These are phyloP conservation scores for Rugonectria rugulosa DNA, from an alignment of 2,329 filamentous ascomycete species.

Conservation along the genomic window DNA sequence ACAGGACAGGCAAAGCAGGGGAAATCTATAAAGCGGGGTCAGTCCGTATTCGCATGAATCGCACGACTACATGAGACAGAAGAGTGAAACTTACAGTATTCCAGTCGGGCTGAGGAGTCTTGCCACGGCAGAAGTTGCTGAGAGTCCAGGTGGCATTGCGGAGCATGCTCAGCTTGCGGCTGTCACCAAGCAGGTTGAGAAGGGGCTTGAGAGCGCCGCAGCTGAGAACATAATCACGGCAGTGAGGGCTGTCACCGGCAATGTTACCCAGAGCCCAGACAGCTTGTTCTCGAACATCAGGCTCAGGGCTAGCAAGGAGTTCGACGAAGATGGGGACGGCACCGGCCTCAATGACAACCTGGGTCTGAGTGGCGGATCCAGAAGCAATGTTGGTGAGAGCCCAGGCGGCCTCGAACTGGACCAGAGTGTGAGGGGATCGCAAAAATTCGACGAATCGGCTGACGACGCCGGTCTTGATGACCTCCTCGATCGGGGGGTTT, in stretches of 20 bases:
- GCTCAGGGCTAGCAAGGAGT: conserved; percentile 92
- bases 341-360: conserved; percentile 98
- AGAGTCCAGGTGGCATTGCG: conserved; percentile 98
- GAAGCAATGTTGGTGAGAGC: conserved; percentile 99
- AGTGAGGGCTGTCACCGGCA: conserved; percentile 96
- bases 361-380: conserved; percentile 94
- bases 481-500: conserved; percentile 98
- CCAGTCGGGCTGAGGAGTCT: conserved; percentile 99
- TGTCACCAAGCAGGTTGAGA: conserved; percentile 89
- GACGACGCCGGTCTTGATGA: conserved; percentile 98
- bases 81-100: conserved; percentile 72
- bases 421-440: conserved; percentile 94
- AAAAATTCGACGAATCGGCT: conserved; percentile 98
- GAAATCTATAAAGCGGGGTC: conserved; percentile 70
- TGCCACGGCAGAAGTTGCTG: conserved; percentile 99
- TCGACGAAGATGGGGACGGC: conserved; percentile 99
- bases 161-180: conserved; percentile 98
- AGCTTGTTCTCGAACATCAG: conserved; percentile 96
- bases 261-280: conserved; percentile 99
- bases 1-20: conserved; percentile 90
- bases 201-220: conserved; percentile 92
- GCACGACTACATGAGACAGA: conserved; percentile 36
- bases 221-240: conserved; percentile 94
- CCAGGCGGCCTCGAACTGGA: conserved; percentile 99
- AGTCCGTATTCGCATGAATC: conserved; percentile 11